Conservation (phyloP, 495 filamentous ascomycete species). For the Aspergillus asperescens region DNA sequence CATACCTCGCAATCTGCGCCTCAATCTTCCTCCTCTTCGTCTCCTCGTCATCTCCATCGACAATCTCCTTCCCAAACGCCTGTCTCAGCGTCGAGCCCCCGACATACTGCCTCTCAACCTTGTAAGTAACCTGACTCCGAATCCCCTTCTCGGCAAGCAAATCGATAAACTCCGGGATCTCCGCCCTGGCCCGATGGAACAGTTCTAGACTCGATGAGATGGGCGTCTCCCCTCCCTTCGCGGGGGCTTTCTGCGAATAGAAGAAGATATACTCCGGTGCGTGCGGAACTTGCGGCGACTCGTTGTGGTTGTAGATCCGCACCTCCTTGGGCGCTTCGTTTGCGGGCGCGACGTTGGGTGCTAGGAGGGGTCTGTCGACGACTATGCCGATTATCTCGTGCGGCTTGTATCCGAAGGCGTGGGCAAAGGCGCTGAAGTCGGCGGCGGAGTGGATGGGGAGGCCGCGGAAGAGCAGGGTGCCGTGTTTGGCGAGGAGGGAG, state of each 20-base stretch:
- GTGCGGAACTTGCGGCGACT: slow-evolving; percentile 50
- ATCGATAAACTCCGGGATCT: slow-evolving; percentile 45
- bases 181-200: slow-evolving; percentile 41
- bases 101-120: slow-evolving; percentile 37
- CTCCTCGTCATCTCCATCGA: slow-evolving; percentile 40
- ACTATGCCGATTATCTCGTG: slow-evolving; percentile 55
- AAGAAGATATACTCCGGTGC: slow-evolving; percentile 51
- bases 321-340: slow-evolving; percentile 49
- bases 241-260: slow-evolving; percentile 35
- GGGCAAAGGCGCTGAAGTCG: slow-evolving; percentile 48
- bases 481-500: slow-evolving; percentile 51
- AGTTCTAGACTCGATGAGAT: slow-evolving; percentile 48
- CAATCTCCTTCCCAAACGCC: slow-evolving; percentile 48
- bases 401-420: slow-evolving; percentile 49
- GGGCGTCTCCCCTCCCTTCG: slow-evolving; percentile 46
- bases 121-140: slow-evolving; percentile 42
- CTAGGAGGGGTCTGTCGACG: slow-evolving; percentile 44
- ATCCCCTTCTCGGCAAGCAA: slow-evolving; percentile 44
- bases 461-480: slow-evolving; percentile 30
- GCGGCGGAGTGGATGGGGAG: slow-evolving; percentile 31
- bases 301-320: slow-evolving; percentile 51
- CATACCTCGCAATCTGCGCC: slow-evolving; percentile 44
- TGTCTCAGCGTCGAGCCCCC: slow-evolving; percentile 48
- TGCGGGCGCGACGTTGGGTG: slow-evolving; percentile 49
- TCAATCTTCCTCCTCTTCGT: slow-evolving; percentile 44